phyloP scores from a whole-genome alignment of 345 rosid species.

The Punica granatum region DNA sequence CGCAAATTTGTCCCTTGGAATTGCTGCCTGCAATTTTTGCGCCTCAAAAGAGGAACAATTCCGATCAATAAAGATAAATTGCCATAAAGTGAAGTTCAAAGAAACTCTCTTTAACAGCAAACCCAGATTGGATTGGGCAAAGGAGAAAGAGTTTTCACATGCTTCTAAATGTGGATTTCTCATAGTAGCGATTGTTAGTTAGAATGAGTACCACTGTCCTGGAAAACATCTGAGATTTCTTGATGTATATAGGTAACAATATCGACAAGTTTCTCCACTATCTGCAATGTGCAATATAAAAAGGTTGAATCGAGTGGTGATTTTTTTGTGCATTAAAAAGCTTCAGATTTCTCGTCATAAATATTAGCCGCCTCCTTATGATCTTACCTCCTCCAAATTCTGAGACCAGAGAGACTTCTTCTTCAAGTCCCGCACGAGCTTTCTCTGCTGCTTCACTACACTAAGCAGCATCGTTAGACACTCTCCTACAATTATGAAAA shows the following conservation, averaged over 20 bases:
- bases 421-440: constrained; percentile 64
- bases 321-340: neutral
- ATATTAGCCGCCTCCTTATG: neutral
- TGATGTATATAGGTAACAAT: constrained; percentile 65
- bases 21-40: constrained; percentile 13
- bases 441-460: constrained; percentile 78
- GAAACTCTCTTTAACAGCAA: neutral
- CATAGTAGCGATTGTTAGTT: neutral
- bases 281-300: constrained; percentile 32
- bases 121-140: neutral
- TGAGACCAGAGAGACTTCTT: constrained; percentile 94
- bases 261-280: constrained; percentile 78
- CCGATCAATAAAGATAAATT: neutral
- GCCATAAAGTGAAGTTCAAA: neutral
- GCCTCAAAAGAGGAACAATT: constrained; percentile 17
- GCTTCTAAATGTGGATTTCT: neutral
- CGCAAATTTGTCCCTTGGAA: constrained; percentile 16
- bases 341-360: neutral
- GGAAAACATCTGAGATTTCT: constrained; percentile 72
- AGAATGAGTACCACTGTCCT: constrained; percentile 40
- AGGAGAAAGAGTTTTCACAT: neutral
- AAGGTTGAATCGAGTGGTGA: neutral
- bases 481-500: constrained; percentile 51
- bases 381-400: constrained; percentile 66
- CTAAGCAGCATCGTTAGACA: constrained; percentile 44